Base-by-base conservation (phyloP, 192 early-diverging fungal genomes). In the Podila clonocystis region DNA sequence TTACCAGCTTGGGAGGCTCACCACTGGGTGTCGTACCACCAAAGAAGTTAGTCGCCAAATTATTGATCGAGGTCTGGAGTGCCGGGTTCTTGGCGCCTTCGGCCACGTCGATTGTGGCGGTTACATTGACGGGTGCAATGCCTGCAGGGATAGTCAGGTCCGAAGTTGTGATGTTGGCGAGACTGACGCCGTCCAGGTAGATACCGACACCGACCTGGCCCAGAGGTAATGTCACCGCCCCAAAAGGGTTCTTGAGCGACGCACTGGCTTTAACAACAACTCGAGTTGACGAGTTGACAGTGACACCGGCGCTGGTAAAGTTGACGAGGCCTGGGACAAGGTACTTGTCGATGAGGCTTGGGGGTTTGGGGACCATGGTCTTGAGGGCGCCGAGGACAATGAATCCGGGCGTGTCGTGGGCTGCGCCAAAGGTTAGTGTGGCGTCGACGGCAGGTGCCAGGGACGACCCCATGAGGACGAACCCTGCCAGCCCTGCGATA, bases 241-340 rank as follows among this genome's bases (percentile, higher is more conserved):
- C 77, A 17, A 80, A 45, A 4, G 77, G 77, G 58, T 80, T 80
- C 9, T 29, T n/a, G 20, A 80, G 66, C 9, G 70, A 73, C 5
- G 62, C 65, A 28, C 68, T 72, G 31, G 31, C 65, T 17, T 31
- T 30, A n/a, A 80, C 34, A 12, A 73, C 63, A 9, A 80, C 48
- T 57, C 70, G 77, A 9, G 70, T 80, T 6, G 77, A 62, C 34
- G 52, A 60, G 58, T 64, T 67, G 45, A 80, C 26, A 5, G 49
- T 33, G 4, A 80, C 3, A 19, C 70, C 55, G 26, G 55, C 62
- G 17, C 58, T 20, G 15, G 77, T 80, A 24, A 80, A 45, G 70
- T 80, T 80, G 33, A 73, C 24, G 62, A 80, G 70, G 64, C 77
- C 77, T 31, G 77, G 77, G 24, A 73, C 62, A n/a, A 80, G 70